Conservation (phyloP, 768 basidiomycete genomes). For the Mycena maculata region DNA sequence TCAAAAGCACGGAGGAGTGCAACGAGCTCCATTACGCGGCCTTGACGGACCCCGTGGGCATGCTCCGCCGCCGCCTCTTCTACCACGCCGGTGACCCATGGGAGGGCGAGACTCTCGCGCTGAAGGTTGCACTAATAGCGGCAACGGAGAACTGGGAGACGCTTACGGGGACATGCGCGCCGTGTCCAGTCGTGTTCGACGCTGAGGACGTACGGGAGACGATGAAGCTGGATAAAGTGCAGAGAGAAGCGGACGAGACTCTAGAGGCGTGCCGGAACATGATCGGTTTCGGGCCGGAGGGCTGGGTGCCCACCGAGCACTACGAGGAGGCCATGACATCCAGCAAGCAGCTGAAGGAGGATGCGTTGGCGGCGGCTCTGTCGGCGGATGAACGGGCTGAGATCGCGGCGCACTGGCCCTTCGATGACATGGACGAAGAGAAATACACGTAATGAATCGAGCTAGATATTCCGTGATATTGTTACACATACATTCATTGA, state of each 20-base stretch:
- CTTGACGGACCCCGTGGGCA: slow-evolving; percentile 50
- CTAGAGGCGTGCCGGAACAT: slow-evolving; percentile 42
- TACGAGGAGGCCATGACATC: slow-evolving; percentile 53
- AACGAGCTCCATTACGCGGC: slow-evolving; percentile 57
- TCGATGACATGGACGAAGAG: slow-evolving; percentile 60
- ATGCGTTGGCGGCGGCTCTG: too few relatives aligned
- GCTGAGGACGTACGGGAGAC: slow-evolving; percentile 56
- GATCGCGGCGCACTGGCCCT: slow-evolving; percentile 56
- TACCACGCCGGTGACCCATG: slow-evolving; percentile 55
- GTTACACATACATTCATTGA: too few relatives aligned
- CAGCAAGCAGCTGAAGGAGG: too few relatives aligned
- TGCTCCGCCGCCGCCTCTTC: slow-evolving; percentile 58
- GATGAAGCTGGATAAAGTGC: slow-evolving; percentile 49
- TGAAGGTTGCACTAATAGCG: slow-evolving; percentile 59
- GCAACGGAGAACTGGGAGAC: slow-evolving; percentile 56
- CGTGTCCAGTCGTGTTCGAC: slow-evolving; percentile 62
- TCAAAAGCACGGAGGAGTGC: slow-evolving; percentile 55
- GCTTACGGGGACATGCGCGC: slow-evolving; percentile 50
- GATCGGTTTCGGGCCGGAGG: slow-evolving; percentile 51
- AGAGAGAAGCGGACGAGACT: slow-evolving; percentile 44
- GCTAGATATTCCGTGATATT: too few relatives aligned
- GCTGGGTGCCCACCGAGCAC: slow-evolving; percentile 41
- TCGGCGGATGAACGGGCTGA: slow-evolving; percentile 52
- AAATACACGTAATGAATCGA: slow-evolving; percentile 21
- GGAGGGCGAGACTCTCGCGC: slow-evolving; percentile 61